Conservation (phyloP, 225 moss, liverwort and hornwort species). For the Sphagnum contortum region DNA sequence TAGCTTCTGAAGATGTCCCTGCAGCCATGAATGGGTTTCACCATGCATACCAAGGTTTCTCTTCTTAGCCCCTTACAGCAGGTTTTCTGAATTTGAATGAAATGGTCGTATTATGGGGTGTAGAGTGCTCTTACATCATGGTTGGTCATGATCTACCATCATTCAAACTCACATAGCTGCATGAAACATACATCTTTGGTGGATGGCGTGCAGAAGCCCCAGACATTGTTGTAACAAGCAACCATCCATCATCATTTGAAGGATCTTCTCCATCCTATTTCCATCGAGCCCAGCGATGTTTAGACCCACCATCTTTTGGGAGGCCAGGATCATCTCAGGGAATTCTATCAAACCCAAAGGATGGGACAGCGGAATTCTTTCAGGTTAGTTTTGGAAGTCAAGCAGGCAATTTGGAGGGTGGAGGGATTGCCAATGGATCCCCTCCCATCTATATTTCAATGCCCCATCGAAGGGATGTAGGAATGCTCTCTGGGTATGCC, state of each 20-base stretch:
- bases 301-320: constrained; percentile 23
- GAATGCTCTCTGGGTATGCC: constrained; percentile 14
- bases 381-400: constrained; percentile 21
- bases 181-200: background rate
- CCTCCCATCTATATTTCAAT: constrained; percentile 49
- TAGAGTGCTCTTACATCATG: background rate
- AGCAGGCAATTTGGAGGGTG: constrained; percentile 12
- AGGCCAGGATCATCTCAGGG: constrained; percentile 25
- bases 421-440: constrained; percentile 29
- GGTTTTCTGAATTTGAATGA: background rate
- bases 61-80: constrained; percentile 1
- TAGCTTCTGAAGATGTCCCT: constrained; percentile 74
- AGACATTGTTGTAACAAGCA: constrained; percentile 36
- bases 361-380: constrained; percentile 33
- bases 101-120: background rate
- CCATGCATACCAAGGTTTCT: constrained; percentile 79
- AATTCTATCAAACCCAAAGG: constrained; percentile 24
- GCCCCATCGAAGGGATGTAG: constrained; percentile 35
- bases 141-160: background rate
- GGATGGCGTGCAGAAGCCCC: constrained; percentile 45
- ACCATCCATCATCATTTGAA: constrained; percentile 49
- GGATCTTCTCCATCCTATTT: constrained; percentile 68
- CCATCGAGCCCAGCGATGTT: constrained; percentile 36
- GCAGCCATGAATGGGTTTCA: constrained; percentile 68
- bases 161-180: background rate